A percentile compares a stretch with the other conserved stretches of the same genome.
Evolutionary conservation across 202 grass and related monocot species (phyloP).

Genomic region (Panicum virgatum): DNA sequence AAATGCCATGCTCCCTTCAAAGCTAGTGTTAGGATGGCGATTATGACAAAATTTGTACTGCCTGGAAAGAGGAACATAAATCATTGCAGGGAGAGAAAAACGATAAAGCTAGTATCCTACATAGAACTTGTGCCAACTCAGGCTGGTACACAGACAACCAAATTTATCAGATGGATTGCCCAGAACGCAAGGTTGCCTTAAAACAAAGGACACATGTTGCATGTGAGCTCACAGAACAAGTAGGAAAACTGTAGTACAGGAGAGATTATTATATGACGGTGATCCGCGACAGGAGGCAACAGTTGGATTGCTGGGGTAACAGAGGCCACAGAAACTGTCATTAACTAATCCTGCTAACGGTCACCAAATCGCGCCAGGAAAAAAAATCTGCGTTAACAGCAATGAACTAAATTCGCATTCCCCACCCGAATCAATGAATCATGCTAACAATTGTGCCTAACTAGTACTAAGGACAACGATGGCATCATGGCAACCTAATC

Average conservation of each 20-base stretch:
- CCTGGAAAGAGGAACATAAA: slow-evolving; percentile 51
- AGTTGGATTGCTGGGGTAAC: slow-evolving; percentile 5
- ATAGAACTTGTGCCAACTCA: neutral
- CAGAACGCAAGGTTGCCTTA: neutral
- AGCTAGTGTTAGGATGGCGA: slow-evolving; percentile 62
- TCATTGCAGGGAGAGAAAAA: neutral
- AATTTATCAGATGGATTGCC: neutral
- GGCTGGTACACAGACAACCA: neutral
- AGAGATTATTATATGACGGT: neutral
- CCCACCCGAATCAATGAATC: too few relatives aligned
- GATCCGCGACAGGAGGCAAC: neutral
- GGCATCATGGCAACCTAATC: neutral
- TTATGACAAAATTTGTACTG: slow-evolving; percentile 94
- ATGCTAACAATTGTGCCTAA: neutral
- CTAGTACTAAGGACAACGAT: too few relatives aligned
- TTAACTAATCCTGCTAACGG: neutral
- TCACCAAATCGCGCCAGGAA: neutral
- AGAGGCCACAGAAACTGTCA: neutral
- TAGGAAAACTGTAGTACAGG: neutral
- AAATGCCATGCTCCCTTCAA: slow-evolving; percentile 98
- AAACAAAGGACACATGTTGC: neutral
- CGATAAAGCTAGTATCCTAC: neutral
- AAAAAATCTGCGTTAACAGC: neutral
- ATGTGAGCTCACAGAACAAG: neutral
- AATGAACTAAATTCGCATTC: neutral